These are phyloP conservation scores for Suillus bovinus DNA, from an alignment of 768 basidiomycete species.

Conservation along the genomic window DNA sequence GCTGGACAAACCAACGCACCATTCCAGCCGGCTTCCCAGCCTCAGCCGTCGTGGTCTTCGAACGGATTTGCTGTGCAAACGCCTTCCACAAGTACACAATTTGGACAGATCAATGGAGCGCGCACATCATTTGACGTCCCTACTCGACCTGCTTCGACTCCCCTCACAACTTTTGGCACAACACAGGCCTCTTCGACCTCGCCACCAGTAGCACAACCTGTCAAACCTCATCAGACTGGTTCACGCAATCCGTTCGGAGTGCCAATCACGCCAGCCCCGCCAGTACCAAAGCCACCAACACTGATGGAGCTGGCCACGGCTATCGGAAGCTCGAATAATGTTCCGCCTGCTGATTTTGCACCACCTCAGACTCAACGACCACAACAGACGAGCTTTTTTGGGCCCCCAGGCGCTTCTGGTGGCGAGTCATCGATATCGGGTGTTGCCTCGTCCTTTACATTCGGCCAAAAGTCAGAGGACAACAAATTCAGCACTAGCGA, in stretches of 20 bases:
- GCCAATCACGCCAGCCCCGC: slow-evolving; percentile 57
- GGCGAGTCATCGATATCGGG: slow-evolving; percentile 56
- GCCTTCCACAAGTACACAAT: slow-evolving; percentile 8
- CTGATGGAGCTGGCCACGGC: slow-evolving; percentile 77
- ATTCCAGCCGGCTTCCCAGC: slow-evolving; percentile 18
- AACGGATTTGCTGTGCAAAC: slow-evolving; percentile 16
- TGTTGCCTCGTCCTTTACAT: slow-evolving; percentile 74
- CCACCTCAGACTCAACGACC: slow-evolving; percentile 32
- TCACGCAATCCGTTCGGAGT: slow-evolving; percentile 94
- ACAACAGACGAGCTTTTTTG: slow-evolving; percentile 34
- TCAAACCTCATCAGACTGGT: slow-evolving; percentile 90
- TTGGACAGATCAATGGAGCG: slow-evolving; percentile 7
- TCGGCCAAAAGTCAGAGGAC: slow-evolving; percentile 37
- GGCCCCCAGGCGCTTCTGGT: slow-evolving; percentile 20
- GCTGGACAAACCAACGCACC: slow-evolving; percentile 15
- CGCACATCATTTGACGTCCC: slow-evolving; percentile 34
- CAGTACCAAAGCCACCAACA: slow-evolving; percentile 76
- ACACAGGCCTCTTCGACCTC: slow-evolving; percentile 32
- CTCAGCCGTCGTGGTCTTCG: slow-evolving; percentile 13
- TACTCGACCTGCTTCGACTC: slow-evolving; percentile 71
- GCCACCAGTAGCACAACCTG: slow-evolving; percentile 55
- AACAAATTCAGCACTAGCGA: slow-evolving; percentile 13
- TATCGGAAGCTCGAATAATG: slow-evolving; percentile 24
- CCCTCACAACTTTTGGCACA: slow-evolving; percentile 46
- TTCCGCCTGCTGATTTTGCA: slow-evolving; percentile 19